A percentile compares a stretch with the other conserved stretches of the same genome.
phyloP scores from a whole-genome alignment of 257 asterid genomes.

The Cinchona pubescens region DNA sequence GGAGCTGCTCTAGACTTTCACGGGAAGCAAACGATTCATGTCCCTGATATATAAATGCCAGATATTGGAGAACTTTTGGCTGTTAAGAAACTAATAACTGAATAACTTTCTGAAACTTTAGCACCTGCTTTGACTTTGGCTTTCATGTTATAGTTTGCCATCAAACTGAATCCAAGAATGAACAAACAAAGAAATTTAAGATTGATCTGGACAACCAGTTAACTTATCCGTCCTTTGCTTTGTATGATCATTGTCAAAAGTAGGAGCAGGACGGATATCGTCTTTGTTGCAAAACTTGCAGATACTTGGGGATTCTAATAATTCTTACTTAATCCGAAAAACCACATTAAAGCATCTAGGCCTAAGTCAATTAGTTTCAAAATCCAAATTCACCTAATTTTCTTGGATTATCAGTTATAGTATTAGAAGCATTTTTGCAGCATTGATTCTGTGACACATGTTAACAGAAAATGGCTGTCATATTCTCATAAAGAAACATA shows the following conservation, averaged over 20 bases:
- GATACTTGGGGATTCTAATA: neutral
- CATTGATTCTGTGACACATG: neutral
- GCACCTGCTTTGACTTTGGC: neutral
- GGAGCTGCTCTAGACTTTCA: conserved; percentile 96
- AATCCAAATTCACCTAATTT: neutral
- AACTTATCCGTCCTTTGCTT: too few relatives aligned
- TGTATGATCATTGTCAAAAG: neutral
- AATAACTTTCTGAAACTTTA: neutral
- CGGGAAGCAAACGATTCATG: conserved; percentile 81
- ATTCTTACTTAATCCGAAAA: neutral
- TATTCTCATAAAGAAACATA: conserved; percentile 3
- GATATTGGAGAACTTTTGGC: neutral
- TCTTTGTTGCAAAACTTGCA: neutral
- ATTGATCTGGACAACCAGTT: neutral
- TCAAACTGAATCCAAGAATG: neutral
- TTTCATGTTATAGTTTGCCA: too few relatives aligned
- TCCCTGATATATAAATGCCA: conserved; percentile 41
- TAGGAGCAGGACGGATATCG: neutral
- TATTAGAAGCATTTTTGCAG: too few relatives aligned
- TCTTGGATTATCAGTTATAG: neutral
- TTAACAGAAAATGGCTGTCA: neutral
- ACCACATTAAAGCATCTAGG: too few relatives aligned
- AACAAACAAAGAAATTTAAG: neutral
- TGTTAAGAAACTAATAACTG: neutral
- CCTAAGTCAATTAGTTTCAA: neutral